Evolutionary conservation across 192 early-diverging fungal genomes (phyloP).

Genomic region (Coemansia sp.): DNA sequence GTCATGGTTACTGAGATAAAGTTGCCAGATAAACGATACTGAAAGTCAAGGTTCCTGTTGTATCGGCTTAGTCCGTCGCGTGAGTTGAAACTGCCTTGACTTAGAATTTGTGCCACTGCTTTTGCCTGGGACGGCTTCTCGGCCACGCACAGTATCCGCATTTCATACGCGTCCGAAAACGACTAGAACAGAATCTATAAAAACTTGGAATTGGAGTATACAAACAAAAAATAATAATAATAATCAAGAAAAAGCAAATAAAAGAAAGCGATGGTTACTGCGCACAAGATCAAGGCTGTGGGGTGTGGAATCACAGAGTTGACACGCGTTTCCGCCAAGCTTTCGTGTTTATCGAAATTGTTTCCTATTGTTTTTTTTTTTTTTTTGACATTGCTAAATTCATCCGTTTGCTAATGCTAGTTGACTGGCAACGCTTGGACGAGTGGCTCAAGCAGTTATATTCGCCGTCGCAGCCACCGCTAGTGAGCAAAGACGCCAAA

Average conservation of each 20-base stretch:
- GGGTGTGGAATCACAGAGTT: too few species aligned
- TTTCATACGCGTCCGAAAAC: constrained; percentile 14
- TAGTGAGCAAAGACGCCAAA: constrained; percentile 13
- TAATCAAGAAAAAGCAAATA: constrained; percentile 8
- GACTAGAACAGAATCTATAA: neutral
- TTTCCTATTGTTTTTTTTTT: neutral
- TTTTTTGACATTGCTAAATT: neutral
- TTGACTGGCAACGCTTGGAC: constrained; percentile 28
- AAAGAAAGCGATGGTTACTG: neutral
- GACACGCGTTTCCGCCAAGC: neutral
- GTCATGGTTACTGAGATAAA: constrained; percentile 78
- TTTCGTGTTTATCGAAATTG: neutral
- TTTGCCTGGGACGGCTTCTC: constrained; percentile 93
- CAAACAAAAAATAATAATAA: neutral
- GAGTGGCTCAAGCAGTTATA: constrained; percentile 40
- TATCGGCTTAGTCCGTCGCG: constrained; percentile 57
- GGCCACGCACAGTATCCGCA: constrained; percentile 93
- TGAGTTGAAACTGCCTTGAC: constrained; percentile 49
- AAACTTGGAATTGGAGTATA: constrained; percentile 7
- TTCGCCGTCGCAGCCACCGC: constrained; percentile 30
- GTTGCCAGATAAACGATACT: constrained; percentile 60
- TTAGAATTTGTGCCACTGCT: constrained; percentile 76
- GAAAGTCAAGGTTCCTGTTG: constrained; percentile 84
- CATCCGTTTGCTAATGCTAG: neutral
- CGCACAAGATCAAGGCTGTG: constrained; percentile 7